phyloP scores from a whole-genome alignment of 2,329 filamentous ascomycete genomes.

The Diaporthe batatas region DNA sequence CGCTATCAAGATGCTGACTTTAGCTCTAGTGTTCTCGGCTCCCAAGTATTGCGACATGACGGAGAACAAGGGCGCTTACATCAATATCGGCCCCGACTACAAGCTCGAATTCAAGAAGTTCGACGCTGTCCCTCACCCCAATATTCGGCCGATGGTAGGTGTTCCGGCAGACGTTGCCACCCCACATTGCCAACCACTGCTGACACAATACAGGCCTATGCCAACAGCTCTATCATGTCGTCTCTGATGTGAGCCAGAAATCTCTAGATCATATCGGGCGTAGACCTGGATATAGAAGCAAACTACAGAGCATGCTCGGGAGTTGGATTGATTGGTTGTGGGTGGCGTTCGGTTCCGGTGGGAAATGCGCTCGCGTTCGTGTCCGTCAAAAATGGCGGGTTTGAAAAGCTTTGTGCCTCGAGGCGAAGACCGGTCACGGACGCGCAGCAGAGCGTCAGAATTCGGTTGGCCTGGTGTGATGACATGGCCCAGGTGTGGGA shows the following conservation, averaged over 20 bases:
- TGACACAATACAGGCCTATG: constrained; percentile 75
- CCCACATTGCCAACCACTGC: neutral
- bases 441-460: constrained; percentile 23
- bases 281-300: constrained; percentile 38
- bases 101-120: constrained; percentile 95
- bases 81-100: constrained; percentile 93
- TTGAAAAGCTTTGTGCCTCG: constrained; percentile 32
- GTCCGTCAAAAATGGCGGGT: constrained; percentile 4
- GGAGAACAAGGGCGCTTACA: constrained; percentile 98
- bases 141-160: constrained; percentile 90
- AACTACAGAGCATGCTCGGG: constrained; percentile 42
- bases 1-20: constrained; percentile 46
- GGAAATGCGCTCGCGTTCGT: constrained; percentile 19
- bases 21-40: constrained; percentile 84
- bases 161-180: neutral
- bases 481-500: constrained; percentile 9
- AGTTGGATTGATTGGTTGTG: constrained; percentile 37
- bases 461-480: constrained; percentile 12
- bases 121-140: constrained; percentile 94
- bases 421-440: neutral
- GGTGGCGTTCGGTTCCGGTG: constrained; percentile 40
- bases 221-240: constrained; percentile 84
- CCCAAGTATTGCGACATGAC: constrained; percentile 98
- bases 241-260: constrained; percentile 73
- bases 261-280: constrained; percentile 30